Evolutionary conservation across 306 rosid species (phyloP).

Genomic region (Cicer judaicum): DNA sequence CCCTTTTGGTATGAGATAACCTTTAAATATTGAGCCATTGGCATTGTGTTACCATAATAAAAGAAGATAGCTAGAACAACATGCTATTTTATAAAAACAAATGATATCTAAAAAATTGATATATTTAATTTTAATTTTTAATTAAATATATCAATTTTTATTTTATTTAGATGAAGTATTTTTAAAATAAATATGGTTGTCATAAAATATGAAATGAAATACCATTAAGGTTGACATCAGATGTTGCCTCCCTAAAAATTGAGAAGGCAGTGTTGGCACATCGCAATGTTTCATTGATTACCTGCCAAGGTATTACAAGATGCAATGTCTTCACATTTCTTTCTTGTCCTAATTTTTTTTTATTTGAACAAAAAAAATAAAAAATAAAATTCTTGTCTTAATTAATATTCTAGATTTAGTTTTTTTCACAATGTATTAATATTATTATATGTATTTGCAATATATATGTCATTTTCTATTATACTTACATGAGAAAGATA

Average conservation of each 20-base stretch:
- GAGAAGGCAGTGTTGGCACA: neutral
- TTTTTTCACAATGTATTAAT: neutral
- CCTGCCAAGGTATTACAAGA: neutral
- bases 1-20: slow-evolving; percentile 49
- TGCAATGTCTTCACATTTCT: neutral
- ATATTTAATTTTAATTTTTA: no score
- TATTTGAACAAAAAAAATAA: no score
- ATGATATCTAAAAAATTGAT: no score
- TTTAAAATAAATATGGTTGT: neutral
- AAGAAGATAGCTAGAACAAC: neutral
- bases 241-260: neutral
- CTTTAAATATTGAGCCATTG: slow-evolving; percentile 27
- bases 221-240: slow-evolving; percentile 26
- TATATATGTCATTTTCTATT: neutral
- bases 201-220: neutral
- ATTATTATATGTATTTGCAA: no score
- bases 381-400: neutral
- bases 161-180: no score
- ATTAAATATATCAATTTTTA: no score
- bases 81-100: no score
- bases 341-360: no score
- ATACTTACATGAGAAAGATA: slow-evolving; percentile 53
- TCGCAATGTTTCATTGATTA: slow-evolving; percentile 1
- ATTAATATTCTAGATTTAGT: neutral
- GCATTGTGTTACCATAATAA: neutral